These are phyloP conservation scores for Lignosus rhinocerotis DNA, from an alignment of 1,284 basidiomycete genomes.

Conservation along the genomic window DNA sequence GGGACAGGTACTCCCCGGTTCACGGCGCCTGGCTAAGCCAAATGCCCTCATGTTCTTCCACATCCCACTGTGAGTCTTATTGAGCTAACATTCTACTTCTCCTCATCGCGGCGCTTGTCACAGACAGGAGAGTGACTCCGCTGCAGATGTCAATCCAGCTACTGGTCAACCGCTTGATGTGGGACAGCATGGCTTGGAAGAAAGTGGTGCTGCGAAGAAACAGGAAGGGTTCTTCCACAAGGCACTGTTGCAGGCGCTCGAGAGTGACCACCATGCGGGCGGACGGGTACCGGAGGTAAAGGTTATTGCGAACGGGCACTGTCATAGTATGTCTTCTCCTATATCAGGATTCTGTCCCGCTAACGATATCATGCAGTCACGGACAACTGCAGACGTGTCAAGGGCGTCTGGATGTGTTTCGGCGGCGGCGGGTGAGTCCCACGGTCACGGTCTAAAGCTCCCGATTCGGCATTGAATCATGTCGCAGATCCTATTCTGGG, in stretches of 20 bases:
- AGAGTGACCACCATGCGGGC: constrained; percentile 58
- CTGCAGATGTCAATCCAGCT: constrained; percentile 57
- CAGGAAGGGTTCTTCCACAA: constrained; percentile 83
- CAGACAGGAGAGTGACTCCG: constrained; percentile 56
- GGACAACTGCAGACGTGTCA: constrained; percentile 84
- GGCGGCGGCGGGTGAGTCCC: constrained; percentile 78
- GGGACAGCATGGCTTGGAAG: constrained; percentile 63
- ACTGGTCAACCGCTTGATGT: constrained; percentile 65
- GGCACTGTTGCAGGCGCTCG: constrained; percentile 66
- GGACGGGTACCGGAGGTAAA: constrained; percentile 70
- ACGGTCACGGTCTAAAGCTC: neutral
- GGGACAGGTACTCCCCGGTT: constrained; percentile 56
- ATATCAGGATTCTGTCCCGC: neutral
- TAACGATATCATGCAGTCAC: constrained; percentile 52
- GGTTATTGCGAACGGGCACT: constrained; percentile 85
- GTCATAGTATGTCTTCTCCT: constrained; percentile 58
- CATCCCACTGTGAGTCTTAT: constrained; percentile 77
- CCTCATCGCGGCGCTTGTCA: neutral
- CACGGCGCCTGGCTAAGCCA: constrained; percentile 74
- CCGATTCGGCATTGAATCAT: neutral
- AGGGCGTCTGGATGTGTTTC: constrained; percentile 93
- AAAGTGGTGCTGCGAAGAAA: constrained; percentile 63
- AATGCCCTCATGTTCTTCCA: constrained; percentile 96
- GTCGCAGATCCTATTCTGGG: constrained; percentile 76
- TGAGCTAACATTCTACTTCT: neutral